A percentile compares a stretch with the other conserved stretches of the same genome.
phyloP scores from a whole-genome alignment of 1,139 yeast species.

The Saccharomyces hybrid region DNA sequence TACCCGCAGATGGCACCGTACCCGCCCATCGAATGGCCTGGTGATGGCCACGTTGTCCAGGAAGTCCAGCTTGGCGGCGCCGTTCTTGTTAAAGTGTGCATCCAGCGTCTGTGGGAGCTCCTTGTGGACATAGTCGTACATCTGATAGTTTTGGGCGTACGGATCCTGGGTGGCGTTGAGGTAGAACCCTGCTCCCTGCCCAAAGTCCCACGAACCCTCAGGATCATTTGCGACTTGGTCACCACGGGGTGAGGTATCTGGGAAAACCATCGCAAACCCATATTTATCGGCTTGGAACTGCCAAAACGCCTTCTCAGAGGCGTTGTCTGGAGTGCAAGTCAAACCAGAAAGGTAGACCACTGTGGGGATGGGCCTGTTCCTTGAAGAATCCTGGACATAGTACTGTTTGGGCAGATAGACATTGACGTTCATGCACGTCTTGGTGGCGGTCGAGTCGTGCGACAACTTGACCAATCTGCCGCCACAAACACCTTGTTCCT shows the following conservation, averaged over 20 bases:
- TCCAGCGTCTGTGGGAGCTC: conserved; percentile 49
- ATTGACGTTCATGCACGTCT: conserved; percentile 74
- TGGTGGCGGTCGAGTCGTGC: conserved; percentile 62
- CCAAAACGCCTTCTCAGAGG: conserved; percentile 88
- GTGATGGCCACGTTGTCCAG: conserved; percentile 59
- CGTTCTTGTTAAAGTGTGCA: conserved; percentile 47
- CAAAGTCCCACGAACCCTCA: conserved; percentile 88
- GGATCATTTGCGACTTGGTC: conserved; percentile 78
- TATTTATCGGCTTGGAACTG: conserved; percentile 72
- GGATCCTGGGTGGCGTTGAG: conserved; percentile 73
- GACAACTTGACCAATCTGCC: conserved; percentile 70
- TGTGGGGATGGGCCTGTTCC: conserved; percentile 48
- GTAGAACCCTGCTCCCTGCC: conserved; percentile 93
- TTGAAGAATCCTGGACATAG: conserved; percentile 19
- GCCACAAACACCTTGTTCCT: conserved; percentile 57
- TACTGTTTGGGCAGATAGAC: conserved; percentile 65
- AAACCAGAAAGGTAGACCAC: conserved; percentile 78
- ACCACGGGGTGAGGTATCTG: conserved; percentile 97
- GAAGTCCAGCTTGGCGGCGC: conserved; percentile 22
- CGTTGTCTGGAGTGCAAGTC: conserved; percentile 90
- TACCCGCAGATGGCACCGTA: conserved; percentile 82
- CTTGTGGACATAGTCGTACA: conserved; percentile 74
- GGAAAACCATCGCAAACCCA: conserved; percentile 84
- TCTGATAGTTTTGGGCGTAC: conserved; percentile 65
- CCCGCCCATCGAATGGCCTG: conserved; percentile 98